Evolutionary conservation across 2,329 filamentous ascomycete genomes (phyloP), one percentile per base, ranked within the genome.

Genomic region (Exophiala viscosa): DNA sequence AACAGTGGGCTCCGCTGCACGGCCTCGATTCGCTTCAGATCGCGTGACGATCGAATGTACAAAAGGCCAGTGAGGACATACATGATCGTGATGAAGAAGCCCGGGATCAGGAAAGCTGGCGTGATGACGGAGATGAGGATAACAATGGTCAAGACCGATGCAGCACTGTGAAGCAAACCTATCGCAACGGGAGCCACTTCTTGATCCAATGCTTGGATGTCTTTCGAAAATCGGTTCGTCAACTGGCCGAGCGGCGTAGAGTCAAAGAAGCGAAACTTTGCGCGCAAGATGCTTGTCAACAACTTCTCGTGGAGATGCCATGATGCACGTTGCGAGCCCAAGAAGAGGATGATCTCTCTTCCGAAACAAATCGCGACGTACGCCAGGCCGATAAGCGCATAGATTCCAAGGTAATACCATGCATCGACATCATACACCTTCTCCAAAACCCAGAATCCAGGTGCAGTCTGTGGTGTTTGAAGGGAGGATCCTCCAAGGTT

Each of bases 161-260:
- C 81, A 45, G 86, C 66, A 64, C 83, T 85, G 66, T 86, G 82
- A 14, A 86, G 74, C 60, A 85, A 81, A 45, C 84, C 83, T 61
- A 97, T 91, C 17, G 93, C 92, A 36, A 95, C 85, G 2, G 91
- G 90, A 0, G 93, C 91, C 52, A 99, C 88, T 69, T 99, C 93
- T 68, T 99, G 93, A 62, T 99, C 93, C 15, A 99, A 80, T 9
- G 90, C 85, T 69, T 99, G 91, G 11, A 99, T 82, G 68, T 99
- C 93, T 71, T 97, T 97, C 68, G 92, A 97, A 73, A 99, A 99
- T 15, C 93, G 84, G 71, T 99, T 99, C 86, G 97, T 97, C 64
- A 99, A 79, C 70, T 96, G 92, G 10, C 93, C 93, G 0, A 97
- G 81, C 2, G 93, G 93, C 0, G 93, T 99, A 1, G 92, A 87